Evolutionary conservation across 306 rosid species (phyloP), one percentile per base, ranked within the genome.

Genomic region (Echinosophora koreensis): DNA sequence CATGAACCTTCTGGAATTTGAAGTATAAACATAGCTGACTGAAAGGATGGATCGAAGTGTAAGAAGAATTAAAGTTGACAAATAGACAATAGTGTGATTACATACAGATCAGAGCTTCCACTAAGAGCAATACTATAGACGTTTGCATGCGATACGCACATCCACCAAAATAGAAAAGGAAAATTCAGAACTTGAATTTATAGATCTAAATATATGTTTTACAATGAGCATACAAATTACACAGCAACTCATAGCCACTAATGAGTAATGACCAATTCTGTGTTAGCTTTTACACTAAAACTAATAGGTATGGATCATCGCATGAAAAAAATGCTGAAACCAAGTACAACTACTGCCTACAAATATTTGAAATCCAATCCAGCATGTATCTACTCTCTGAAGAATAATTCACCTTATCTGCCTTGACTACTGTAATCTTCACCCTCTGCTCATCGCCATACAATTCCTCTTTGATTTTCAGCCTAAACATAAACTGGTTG

Each of bases 371-470:
- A 80, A 94, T 82, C 69, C 73, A 73, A 73, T 89, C 97, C 61
- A 95, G 87, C 92, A 87, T 65, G 85, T 84, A 73, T 81, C 76
- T 81, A 85, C 96, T 86, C 83, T 92, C 97, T 2, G 91, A 75
- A 78, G 96, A 82, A 82, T 88, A 79, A 82, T 89, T 80, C 81
- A 92, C 90, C 71, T 76, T 82, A 77, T 92, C 99, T 3, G 90
- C 98, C 91, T 92, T 92, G 18, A 96, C 90, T 37, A 91, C 91
- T 5, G 97, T 92, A 77, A 87, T 87, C 84, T 92, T 96, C 83
- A 92, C 91, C 83, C 88, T 87, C 77, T 91, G 98, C 85, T 96
- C 99, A 28, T 92, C 99, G 1, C 94, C 90, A 78, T 89, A 95
- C 59, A 83, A 55, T 68, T 92, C 99, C 82, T 92, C 99, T 72